Evolutionary conservation across 1,139 yeast genomes (phyloP).

Genomic region (Sugiyamaella pinicola): DNA sequence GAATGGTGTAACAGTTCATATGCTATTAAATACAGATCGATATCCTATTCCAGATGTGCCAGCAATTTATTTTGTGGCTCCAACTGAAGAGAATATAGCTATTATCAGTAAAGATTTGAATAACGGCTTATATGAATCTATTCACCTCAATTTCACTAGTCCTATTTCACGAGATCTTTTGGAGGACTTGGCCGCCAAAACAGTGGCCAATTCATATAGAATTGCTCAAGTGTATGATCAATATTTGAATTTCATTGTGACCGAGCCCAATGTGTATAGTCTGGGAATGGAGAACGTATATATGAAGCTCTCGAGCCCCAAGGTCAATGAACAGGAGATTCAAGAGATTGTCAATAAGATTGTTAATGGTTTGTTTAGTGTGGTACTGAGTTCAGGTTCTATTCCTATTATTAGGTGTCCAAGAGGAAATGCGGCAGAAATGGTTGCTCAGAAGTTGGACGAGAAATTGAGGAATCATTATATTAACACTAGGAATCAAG

Average conservation of each 20-base stretch:
- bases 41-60: conserved; percentile 91
- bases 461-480: conserved; percentile 80
- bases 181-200: conserved; percentile 86
- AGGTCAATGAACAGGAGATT: conserved; percentile 73
- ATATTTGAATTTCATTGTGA: conserved; percentile 84
- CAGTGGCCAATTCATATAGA: conserved; percentile 64
- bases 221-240: conserved; percentile 92
- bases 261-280: conserved; percentile 89
- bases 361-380: conserved; percentile 78
- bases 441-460: conserved; percentile 86
- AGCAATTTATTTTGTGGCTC: conserved; percentile 87
- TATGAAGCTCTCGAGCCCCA: conserved; percentile 67
- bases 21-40: conserved; percentile 67
- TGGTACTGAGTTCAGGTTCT: conserved; percentile 72
- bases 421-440: conserved; percentile 92
- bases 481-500: conserved; percentile 56
- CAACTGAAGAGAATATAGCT: conserved; percentile 73
- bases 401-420: conserved; percentile 92
- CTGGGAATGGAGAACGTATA: conserved; percentile 70
- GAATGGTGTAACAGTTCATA: conserved; percentile 89
- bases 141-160: conserved; percentile 84
- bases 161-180: conserved; percentile 72
- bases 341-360: conserved; percentile 66
- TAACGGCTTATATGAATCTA: conserved; percentile 72
- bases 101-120: conserved; percentile 71